phyloP scores from a whole-genome alignment of 768 basidiomycete genomes.

The Plicaturopsis crispa region DNA sequence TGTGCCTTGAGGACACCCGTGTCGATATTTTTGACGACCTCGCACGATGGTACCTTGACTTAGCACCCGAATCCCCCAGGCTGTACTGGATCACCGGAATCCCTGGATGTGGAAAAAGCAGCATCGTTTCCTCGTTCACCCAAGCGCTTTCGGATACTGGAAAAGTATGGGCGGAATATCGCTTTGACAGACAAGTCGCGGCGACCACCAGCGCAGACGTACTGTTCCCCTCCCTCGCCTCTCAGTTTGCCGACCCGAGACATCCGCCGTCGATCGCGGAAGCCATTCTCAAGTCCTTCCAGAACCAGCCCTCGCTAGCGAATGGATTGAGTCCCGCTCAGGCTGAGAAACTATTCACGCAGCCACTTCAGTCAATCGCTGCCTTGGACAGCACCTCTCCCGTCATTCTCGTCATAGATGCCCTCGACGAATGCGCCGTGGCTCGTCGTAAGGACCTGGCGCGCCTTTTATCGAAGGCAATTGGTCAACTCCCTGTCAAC shows the following conservation, averaged over 20 bases:
- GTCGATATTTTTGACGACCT: neutral
- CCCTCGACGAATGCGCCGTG: neutral
- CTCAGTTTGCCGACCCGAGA: neutral
- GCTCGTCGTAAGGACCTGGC: neutral
- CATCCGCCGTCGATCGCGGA: neutral
- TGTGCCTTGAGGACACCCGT: neutral
- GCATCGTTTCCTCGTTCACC: neutral
- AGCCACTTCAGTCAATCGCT: neutral
- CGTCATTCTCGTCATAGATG: neutral
- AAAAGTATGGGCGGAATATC: neutral
- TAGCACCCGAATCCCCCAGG: neutral
- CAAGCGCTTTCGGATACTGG: neutral
- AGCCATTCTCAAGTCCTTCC: neutral
- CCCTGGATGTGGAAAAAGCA: neutral
- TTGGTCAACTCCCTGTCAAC: neutral
- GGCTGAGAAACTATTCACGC: neutral
- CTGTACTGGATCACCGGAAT: neutral
- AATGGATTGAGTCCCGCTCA: neutral
- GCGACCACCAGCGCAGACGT: neutral
- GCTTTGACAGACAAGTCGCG: neutral
- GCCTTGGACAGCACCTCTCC: neutral
- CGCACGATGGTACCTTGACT: neutral
- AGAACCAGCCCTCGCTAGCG: neutral
- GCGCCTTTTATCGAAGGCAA: neutral
- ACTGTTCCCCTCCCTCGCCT: neutral